A percentile compares a stretch with the other conserved stretches of the same genome.
Evolutionary conservation across 2,329 filamentous ascomycete species (phyloP).

Genomic region (Aspergillus uvarum): DNA sequence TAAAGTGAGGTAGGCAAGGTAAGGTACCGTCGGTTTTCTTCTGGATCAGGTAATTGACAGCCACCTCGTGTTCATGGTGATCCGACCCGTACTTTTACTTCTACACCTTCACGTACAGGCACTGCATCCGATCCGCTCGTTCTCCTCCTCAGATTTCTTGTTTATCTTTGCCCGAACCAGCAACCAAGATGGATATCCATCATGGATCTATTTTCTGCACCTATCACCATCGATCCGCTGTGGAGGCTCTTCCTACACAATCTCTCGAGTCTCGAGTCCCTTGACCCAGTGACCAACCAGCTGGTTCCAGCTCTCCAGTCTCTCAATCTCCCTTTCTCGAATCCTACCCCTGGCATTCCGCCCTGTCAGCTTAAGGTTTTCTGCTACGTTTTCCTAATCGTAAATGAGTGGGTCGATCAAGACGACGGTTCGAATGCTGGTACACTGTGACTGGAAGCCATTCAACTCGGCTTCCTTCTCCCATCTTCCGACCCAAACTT

Average conservation of each 20-base stretch:
- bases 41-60: background rate
- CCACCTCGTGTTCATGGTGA: too few species aligned
- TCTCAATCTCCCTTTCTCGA: background rate
- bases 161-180: constrained; percentile 3
- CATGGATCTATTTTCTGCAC: background rate
- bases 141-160: background rate
- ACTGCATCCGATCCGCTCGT: background rate
- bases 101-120: background rate
- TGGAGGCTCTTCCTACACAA: background rate
- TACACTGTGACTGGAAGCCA: background rate
- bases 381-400: background rate
- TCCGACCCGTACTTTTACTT: too few species aligned
- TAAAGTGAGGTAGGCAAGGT: background rate
- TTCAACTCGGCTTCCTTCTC: background rate
- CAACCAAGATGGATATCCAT: constrained; percentile 1
- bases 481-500: constrained; percentile 7
- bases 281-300: background rate
- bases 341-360: background rate
- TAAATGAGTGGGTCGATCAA: background rate
- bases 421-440: background rate
- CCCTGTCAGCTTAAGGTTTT: constrained; percentile 4
- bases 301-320: background rate
- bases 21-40: background rate
- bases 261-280: background rate
- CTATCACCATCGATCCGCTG: constrained; percentile 6